Base-by-base conservation (phyloP, 176 grass and related monocot genomes). In the Avena insularis region DNA sequence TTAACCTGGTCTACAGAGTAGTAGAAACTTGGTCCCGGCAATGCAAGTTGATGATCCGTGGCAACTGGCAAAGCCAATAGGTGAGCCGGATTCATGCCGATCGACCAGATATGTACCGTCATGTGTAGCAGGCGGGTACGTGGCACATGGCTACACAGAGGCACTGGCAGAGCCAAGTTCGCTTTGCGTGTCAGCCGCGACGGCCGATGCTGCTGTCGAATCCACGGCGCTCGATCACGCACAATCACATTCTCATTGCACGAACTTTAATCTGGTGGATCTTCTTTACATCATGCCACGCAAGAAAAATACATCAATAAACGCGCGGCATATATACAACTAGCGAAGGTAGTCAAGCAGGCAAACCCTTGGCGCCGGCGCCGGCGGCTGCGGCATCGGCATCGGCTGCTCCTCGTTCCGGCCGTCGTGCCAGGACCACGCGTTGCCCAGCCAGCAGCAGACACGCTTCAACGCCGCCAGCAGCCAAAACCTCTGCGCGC, bases 381-480 rank as follows among this genome's bases (percentile, higher is more conserved):
- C 10, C 0, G 59, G 9, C 1, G 66, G 81, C 54, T 11, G 20
- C 19, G 72, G 72, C 74, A 1, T 10, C 19, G 72, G 72, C 74
- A 1, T 10, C 0, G 84, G 48, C 48, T 11, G 64, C 64, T 71
- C 60, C 74, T 8, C 75, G 6, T 33, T 9, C 27, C 43, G 71
- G 25, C 17, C 21, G 23, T 63, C 21, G 25, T 64, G 63, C 10
- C 76, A 38, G n/a, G 2, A 16, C 84, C 63, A 80, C 21, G 64
- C 76, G n/a, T 59, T 7, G 57, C 64, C 23, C 36, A 86, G 51
- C 84, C 76, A 86, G 16, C 64, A 71, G 0, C 79, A 14, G 3
- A 60, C 15, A 38, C 48, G 76, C 84, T 79, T 86, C 62, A 79
- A 11, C 51, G 76, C 76, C 48, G 60, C 64, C 21, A 86, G 70